These are phyloP conservation scores for Hippophae rhamnoides DNA, from an alignment of 306 rosid species.

Conservation along the genomic window DNA sequence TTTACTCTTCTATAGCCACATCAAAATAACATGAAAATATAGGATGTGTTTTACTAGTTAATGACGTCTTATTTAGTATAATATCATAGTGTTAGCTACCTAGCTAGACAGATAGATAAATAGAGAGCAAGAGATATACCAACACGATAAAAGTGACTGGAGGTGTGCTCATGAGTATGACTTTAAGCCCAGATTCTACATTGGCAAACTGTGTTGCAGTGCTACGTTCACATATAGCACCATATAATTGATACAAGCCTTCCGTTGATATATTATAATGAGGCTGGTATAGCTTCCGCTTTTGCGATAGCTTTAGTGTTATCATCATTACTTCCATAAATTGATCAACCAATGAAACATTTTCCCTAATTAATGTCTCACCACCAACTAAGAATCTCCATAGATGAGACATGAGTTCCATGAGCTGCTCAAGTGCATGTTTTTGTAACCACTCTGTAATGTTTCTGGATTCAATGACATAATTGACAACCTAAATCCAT, in stretches of 20 bases:
- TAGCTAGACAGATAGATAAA: not conserved
- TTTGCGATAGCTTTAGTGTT: conserved; percentile 53
- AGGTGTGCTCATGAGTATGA: conserved; percentile 64
- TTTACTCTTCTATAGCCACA: no score
- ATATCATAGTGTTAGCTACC: not conserved
- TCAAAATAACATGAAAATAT: no score
- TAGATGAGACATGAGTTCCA: conserved; percentile 54
- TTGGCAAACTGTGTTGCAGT: conserved; percentile 20
- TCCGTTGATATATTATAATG: conserved; percentile 61
- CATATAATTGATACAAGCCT: conserved; percentile 48
- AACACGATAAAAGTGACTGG: conserved; percentile 30
- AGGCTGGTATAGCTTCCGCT: conserved; percentile 60
- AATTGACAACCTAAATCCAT: conserved; percentile 52
- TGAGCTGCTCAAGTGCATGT: conserved; percentile 76
- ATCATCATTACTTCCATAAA: conserved; percentile 44
- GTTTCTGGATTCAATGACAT: conserved; percentile 47
- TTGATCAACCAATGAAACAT: conserved; percentile 31
- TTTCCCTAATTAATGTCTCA: conserved; percentile 28
- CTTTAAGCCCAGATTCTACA: conserved; percentile 49
- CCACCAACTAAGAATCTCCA: conserved; percentile 39
- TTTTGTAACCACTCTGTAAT: conserved; percentile 67
- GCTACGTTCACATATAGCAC: conserved; percentile 26
- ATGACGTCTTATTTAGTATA: not conserved
- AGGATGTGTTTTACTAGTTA: no score
- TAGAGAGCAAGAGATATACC: conserved; percentile 39